Conservation (phyloP, 148 eudicot genomes). For the Heliosperma pusillum region DNA sequence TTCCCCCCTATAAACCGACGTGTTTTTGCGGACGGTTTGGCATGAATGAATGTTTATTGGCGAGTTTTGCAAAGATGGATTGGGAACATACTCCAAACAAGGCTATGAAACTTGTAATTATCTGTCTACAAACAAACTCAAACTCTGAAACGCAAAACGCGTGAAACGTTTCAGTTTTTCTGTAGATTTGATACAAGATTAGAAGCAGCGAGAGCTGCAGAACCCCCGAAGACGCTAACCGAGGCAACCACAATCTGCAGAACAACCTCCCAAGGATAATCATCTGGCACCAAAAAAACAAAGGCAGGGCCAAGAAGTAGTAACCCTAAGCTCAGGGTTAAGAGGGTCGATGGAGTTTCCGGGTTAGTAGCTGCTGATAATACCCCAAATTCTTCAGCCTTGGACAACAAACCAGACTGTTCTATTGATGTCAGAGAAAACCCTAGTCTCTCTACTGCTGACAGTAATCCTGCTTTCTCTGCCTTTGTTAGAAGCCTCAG, state of each 20-base stretch:
- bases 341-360: conserved; percentile 56
- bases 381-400: conserved; percentile 81
- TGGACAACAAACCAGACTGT: conserved; percentile 76
- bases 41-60: no score
- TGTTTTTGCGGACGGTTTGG: no score
- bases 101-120: not conserved
- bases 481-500: conserved; percentile 87
- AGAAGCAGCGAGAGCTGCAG: conserved; percentile 91
- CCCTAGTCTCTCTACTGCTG: conserved; percentile 78
- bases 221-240: conserved; percentile 62
- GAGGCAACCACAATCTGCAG: conserved; percentile 68
- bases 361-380: conserved; percentile 91
- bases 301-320: conserved; percentile 59
- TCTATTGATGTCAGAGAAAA: conserved; percentile 67
- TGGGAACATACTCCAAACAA: not conserved
- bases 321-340: conserved; percentile 56
- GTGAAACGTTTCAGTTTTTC: conserved; percentile 36
- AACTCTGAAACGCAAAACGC: no score
- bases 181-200: conserved; percentile 78
- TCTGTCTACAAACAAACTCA: not conserved
- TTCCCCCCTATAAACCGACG: no score
- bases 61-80: not conserved
- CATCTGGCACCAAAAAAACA: conserved; percentile 79
- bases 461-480: conserved; percentile 76
- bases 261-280: conserved; percentile 63